A percentile compares a stretch with the other conserved stretches of the same genome.
Conservation (phyloP, 495 filamentous ascomycete species). For the Beverwykella pulmonaria region DNA sequence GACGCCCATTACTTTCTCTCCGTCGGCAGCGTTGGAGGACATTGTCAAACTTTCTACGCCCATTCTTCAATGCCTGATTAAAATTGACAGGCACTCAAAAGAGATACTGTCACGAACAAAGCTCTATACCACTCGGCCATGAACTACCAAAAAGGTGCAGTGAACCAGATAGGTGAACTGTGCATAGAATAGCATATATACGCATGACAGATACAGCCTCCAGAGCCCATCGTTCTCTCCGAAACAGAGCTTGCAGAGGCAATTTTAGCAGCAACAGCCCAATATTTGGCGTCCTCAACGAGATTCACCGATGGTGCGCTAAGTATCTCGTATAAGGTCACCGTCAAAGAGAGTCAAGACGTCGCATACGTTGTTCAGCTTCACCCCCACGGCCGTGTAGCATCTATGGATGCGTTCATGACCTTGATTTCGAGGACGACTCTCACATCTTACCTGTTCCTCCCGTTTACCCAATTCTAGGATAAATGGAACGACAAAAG, state of each 20-base stretch:
- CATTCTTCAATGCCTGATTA: constrained; percentile 2
- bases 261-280: not conserved
- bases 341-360: constrained; percentile 3
- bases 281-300: constrained; percentile 1
- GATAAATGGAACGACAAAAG: constrained; percentile 2
- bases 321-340: constrained; percentile 2
- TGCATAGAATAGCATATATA: too few relatives aligned
- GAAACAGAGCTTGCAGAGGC: constrained; percentile 6
- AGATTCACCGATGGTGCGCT: constrained; percentile 3
- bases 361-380: constrained; percentile 5
- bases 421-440: constrained; percentile 7
- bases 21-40: constrained; percentile 2
- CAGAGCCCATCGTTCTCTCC: constrained; percentile 1
- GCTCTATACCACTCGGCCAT: too few relatives aligned
- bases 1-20: constrained; percentile 5
- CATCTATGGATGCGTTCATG: constrained; percentile 3
- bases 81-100: constrained; percentile 5
- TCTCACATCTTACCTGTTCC: constrained; percentile 4
- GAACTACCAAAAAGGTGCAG: too few relatives aligned
- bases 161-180: too few relatives aligned
- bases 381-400: constrained; percentile 1
- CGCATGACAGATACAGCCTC: too few relatives aligned
- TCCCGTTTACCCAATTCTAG: not conserved
- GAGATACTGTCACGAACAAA: too few relatives aligned
- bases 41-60: not conserved